Base-by-base conservation (phyloP, 2,329 filamentous ascomycete genomes). In the Aureobasidium sp. region DNA sequence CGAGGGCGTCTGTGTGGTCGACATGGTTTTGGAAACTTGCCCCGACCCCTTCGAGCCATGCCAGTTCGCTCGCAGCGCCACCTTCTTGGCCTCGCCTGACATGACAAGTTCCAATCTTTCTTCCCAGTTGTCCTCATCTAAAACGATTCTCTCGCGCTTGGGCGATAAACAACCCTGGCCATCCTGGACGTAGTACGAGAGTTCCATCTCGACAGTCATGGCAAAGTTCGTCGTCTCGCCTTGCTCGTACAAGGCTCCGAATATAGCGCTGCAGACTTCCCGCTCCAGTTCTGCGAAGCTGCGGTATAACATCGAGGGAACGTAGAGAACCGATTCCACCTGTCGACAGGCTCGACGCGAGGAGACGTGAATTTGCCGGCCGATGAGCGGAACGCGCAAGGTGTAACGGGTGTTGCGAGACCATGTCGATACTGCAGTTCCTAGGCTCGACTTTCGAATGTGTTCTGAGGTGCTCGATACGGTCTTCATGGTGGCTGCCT, bases 401-500 rank as follows among this genome's bases (percentile, higher is more conserved):
- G 42, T 60, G n/a, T 60, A 60, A 11, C 57, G 44, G 14, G 57
- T 20, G 27, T 25, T 49, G n/a, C 57, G 57, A 25, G 57, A 60
- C 57, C 57, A 60, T 14, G 17, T 60, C 9, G 57, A 41, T 4
- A 37, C 34, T 4, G 57, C 25, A 17, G 25, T 51, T 20, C 57
- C 34, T 27, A 39, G 9, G 11, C 55, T 60, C 6, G 57, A 37
- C 44, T 60, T 60, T 44, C 57, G 55, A 20, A 14, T 48, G 14
- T 57, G 39, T 36, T 15, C 55, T 48, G 41, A 29, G 20, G 42
- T 42, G 22, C 31, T 51, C 36, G 45, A 3, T 1, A 45, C 45
- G 20, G 44, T 49, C 27, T 42, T 60, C 57, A 60, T 41, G 57
- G 57, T 41, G 57, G 57, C 45, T 60, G 57, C 37, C 57, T 60